Percentiles rank a stretch among this genome's conserved stretches.
phyloP scores from a whole-genome alignment of 2,329 filamentous ascomycete species.

The Elsinoe perseae region DNA sequence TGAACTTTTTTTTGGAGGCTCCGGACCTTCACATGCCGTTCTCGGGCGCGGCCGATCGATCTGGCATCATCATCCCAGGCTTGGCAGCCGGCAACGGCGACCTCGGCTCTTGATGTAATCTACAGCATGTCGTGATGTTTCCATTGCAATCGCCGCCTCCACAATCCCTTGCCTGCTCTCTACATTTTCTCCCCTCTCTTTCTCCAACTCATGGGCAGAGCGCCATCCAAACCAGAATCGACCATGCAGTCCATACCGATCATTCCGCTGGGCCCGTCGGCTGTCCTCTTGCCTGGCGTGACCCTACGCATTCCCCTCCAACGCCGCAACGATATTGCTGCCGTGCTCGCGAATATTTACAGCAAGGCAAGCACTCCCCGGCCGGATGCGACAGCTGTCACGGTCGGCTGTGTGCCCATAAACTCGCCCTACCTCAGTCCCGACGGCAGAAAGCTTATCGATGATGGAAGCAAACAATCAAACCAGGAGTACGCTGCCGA shows the following conservation, averaged over 20 bases:
- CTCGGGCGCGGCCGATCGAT: neutral
- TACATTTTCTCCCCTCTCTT: neutral
- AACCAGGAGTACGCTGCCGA: constrained; percentile 47
- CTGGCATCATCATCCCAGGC: neutral
- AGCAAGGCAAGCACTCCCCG: constrained; percentile 61
- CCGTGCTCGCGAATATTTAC: constrained; percentile 78
- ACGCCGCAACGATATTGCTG: constrained; percentile 77
- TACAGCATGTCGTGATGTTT: neutral
- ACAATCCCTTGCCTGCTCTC: constrained; percentile 4
- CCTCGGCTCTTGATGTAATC: constrained; percentile 13
- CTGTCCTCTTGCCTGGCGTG: constrained; percentile 77
- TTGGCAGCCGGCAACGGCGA: neutral
- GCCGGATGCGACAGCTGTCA: constrained; percentile 58
- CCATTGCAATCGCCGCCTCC: neutral
- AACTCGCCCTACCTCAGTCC: constrained; percentile 64
- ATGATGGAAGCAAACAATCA: constrained; percentile 46
- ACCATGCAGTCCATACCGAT: constrained; percentile 51
- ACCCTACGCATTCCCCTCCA: constrained; percentile 77
- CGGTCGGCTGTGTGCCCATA: constrained; percentile 81
- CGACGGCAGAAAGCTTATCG: constrained; percentile 68
- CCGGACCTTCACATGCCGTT: neutral
- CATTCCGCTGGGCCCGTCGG: constrained; percentile 71
- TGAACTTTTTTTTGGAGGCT: neutral
- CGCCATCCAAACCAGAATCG: constrained; percentile 10
- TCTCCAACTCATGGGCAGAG: constrained; percentile 14